These are phyloP conservation scores for Nyctanthes arbortristis DNA, from an alignment of 257 asterid genomes.

Conservation along the genomic window DNA sequence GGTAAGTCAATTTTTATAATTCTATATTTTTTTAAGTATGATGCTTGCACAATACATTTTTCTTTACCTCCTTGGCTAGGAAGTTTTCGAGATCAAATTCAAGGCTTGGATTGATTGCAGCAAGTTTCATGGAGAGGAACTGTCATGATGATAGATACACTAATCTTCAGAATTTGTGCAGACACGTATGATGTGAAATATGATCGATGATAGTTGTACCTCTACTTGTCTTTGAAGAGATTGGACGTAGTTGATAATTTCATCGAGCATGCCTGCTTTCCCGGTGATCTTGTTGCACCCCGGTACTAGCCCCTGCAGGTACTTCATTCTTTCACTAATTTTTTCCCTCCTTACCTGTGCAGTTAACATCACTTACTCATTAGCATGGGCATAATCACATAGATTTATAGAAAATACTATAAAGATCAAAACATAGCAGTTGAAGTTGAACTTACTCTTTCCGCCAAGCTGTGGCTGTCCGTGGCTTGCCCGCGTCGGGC, in stretches of 20 bases:
- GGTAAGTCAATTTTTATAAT: too few species aligned
- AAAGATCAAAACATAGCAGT: constrained; percentile 4
- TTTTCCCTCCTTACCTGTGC: constrained; percentile 87
- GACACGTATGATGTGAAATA: not conserved
- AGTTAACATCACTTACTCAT: not conserved
- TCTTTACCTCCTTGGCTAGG: constrained; percentile 64
- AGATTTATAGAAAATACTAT: not conserved
- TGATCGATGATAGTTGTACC: constrained; percentile 36
- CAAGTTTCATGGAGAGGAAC: constrained; percentile 93
- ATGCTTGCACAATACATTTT: not conserved
- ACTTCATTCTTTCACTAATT: constrained; percentile 91
- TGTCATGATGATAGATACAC: constrained; percentile 32
- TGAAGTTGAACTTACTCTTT: constrained; percentile 59
- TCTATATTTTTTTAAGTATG: not conserved
- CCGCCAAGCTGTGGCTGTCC: constrained; percentile 97
- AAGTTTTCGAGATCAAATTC: constrained; percentile 60
- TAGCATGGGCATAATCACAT: not conserved
- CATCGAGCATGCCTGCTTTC: constrained; percentile 95
- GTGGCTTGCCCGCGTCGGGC: constrained; percentile 99
- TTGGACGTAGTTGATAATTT: constrained; percentile 89
- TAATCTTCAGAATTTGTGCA: constrained; percentile 2
- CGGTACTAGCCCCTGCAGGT: constrained; percentile 84
- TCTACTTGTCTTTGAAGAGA: constrained; percentile 97
- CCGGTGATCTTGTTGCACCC: constrained; percentile 93
- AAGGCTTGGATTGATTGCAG: constrained; percentile 62